Percentiles rank a stretch among this genome's conserved stretches.
These are phyloP conservation scores for Strigomonas galati DNA, from an alignment of 208 protist species.

Conservation along the genomic window DNA sequence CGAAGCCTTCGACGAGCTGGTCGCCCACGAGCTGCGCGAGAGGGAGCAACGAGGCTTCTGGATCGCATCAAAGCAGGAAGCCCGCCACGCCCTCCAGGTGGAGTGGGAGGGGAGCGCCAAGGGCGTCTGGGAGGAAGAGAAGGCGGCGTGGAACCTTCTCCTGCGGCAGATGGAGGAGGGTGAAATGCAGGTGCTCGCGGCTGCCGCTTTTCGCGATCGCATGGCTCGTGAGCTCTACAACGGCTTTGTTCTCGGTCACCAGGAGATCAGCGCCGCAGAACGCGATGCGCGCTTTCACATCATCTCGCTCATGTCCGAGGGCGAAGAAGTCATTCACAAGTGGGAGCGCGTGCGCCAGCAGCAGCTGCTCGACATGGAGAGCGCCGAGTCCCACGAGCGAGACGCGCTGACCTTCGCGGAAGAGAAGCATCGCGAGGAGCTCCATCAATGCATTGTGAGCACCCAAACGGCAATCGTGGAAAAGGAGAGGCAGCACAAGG, in stretches of 20 bases:
- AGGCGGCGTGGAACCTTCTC: conserved; percentile 1
- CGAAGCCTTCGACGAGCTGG: conserved; percentile 18
- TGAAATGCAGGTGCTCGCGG: conserved; percentile 22
- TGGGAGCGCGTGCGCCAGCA: conserved; percentile 19
- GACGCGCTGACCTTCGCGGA: conserved; percentile 14
- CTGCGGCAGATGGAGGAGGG: conserved; percentile 18
- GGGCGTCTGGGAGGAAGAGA: conserved; percentile 29
- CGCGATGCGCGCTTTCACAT: conserved; percentile 41
- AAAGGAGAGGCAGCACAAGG: conserved; percentile 12
- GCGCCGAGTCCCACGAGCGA: conserved; percentile 14
- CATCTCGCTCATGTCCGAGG: conserved; percentile 33
- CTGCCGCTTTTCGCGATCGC: conserved; percentile 17
- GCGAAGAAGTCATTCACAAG: conserved; percentile 34
- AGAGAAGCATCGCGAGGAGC: conserved; percentile 21
- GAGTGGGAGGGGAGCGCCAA: conserved; percentile 9
- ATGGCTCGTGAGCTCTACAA: conserved; percentile 21
- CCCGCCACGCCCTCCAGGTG: conserved; percentile 13
- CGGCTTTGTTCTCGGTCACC: conserved; percentile 16
- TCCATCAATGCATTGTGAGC: conserved; percentile 13
- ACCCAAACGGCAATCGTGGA: conserved; percentile 11
- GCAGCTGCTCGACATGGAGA: conserved; percentile 16
- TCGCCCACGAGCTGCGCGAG: conserved; percentile 29
- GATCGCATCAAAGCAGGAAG: conserved; percentile 26
- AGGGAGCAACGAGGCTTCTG: conserved; percentile 30
- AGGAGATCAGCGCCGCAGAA: conserved; percentile 28